Evolutionary conservation across 148 eudicot genomes (phyloP).

Genomic region (Camellia japonica): DNA sequence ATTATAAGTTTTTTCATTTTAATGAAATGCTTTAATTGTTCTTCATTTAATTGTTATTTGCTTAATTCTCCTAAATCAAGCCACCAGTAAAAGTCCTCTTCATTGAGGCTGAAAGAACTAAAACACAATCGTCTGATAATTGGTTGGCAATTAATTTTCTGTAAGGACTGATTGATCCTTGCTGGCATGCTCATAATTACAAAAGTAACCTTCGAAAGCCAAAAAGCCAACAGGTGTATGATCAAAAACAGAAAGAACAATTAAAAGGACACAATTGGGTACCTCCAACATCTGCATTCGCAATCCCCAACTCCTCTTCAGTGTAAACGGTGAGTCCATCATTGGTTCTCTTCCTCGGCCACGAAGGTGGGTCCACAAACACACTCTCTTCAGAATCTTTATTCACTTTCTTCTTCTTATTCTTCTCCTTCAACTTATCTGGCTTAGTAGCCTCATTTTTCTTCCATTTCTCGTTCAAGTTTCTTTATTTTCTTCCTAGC

Average conservation of each 20-base stretch:
- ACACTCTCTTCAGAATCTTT: slow-evolving; percentile 20
- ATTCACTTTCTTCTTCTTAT: slow-evolving; percentile 15
- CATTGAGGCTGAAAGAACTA: too few species aligned
- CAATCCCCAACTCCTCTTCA: slow-evolving; percentile 65
- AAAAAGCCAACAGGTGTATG: too few species aligned
- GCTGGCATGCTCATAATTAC: too few species aligned
- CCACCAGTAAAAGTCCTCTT: too few species aligned
- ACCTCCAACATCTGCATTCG: slow-evolving; percentile 59
- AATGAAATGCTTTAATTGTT: too few species aligned
- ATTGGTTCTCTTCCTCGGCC: slow-evolving; percentile 52
- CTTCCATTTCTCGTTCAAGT: not conserved
- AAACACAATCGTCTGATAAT: too few species aligned
- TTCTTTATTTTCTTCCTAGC: not conserved
- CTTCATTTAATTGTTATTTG: too few species aligned
- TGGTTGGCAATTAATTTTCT: too few species aligned
- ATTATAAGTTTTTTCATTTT: too few species aligned
- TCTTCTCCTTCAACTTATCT: not conserved
- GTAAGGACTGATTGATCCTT: too few species aligned
- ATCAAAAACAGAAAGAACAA: slow-evolving; percentile 79
- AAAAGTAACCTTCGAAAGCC: too few species aligned
- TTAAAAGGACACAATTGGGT: slow-evolving; percentile 77
- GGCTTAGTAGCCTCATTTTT: slow-evolving; percentile 21
- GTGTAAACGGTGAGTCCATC: slow-evolving; percentile 62
- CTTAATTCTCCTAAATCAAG: too few species aligned
- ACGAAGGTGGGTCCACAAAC: slow-evolving; percentile 17